Evolutionary conservation across 176 grass and related monocot species (phyloP), one percentile per base, ranked within the genome.

Genomic region (Musa schizocarpa): DNA sequence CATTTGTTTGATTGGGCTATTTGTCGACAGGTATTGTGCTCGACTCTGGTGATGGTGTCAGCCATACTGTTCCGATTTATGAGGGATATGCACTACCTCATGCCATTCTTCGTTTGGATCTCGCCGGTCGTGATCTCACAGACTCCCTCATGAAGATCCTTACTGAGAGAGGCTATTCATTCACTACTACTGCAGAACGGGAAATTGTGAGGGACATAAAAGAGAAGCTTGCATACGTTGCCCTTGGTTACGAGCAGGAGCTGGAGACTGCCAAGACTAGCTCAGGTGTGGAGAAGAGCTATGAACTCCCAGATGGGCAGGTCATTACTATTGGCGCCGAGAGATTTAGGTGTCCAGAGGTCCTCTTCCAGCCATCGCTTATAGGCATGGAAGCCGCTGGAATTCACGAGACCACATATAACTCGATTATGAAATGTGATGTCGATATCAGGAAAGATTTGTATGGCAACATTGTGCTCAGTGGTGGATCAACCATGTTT

Each of bases 151-250:
- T 61, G 57, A 61, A 61, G 57, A 61, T 61, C 57, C 57, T 61
- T n/a, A 61, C 57, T 1, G 57, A 61, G 57, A 61, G 57, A 61
- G 57, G 57, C 16, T 61, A 61, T n/a, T 61, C 57, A 61, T 61
- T 61, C 14, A 61, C 57, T 4, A 61, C 57, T n/a, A 61, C 57
- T 61, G 57, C 57, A 61, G 57, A 61, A 61, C 57, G 57, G 57
- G 57, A 61, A 61, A 61, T 61, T 61, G 57, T 61, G 57, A 61
- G 57, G 14, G 57, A 61, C 57, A 61, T 61, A 61, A 61, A 61
- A 19, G 57, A 61, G 57, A 61, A 61, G 57, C 17, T 61, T 14
- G 57, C 57, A 8, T 61, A 61, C 4, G 57, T 61, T 61, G 57
- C 57, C 57, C 57, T 61, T 21, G 57, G 21, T 61, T 61, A 61